Base-by-base conservation (phyloP, 495 filamentous ascomycete genomes). In the Durotheca rogersii region DNA sequence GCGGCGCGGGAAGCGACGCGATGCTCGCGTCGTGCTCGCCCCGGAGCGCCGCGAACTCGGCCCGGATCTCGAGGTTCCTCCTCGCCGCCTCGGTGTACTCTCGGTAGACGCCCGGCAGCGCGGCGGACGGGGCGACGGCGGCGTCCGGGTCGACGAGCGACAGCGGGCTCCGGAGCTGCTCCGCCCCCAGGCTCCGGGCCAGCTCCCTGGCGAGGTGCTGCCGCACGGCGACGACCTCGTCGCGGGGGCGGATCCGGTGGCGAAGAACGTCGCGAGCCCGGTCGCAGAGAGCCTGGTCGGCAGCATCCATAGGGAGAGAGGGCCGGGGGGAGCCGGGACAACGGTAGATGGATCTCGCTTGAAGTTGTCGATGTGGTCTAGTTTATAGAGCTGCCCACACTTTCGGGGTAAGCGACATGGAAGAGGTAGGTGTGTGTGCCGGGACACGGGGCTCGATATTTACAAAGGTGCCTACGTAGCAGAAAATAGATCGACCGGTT, bases 81-180 rank as follows among this genome's bases (percentile, higher is more conserved):
- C 71, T 69, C n/a, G 84, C 61, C 2, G 81, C 81, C 31, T 81
- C 67, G 33, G 85, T 60, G 43, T 84, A 86, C 47, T 81, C 71
- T 47, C 64, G 62, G 16, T 72, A 70, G 1, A 62, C 64, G n/a
- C 68, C 71, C 1, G 60, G 61, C 0, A 65, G 45, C 16, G 59
- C 43, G 17, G 44, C 38, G 2, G 53, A 53, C 12, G 51, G 35
- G 14, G 57, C 47, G 39, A 66, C 15, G 35, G 53, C 27, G 36
- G 27, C 47, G 11, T 56, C 58, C 4, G 60, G 21, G 4, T 72
- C 67, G 11, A 70, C 47, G 7, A 78, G 68, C 11, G 67, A 66
- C 19, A 76, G 48, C 4, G 72, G 69, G 14, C 51, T 64, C 20
- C 40, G 49, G 9, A 69, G 44, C n/a, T 64, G 47, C 2, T 61